Base-by-base conservation (phyloP, 2,329 filamentous ascomycete genomes). In the Phaeosphaeriaceae sp. region DNA sequence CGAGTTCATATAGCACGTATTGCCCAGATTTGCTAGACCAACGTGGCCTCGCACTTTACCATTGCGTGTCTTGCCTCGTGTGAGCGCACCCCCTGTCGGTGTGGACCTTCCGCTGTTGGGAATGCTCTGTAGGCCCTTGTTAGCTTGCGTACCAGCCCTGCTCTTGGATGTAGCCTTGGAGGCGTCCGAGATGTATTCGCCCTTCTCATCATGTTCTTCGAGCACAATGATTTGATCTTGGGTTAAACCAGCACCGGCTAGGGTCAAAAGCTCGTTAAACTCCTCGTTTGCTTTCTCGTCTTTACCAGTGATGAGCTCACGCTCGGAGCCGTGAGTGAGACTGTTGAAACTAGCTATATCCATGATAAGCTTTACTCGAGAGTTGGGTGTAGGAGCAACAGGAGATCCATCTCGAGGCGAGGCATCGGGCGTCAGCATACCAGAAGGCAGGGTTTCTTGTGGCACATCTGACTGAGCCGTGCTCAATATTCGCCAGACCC, bases 1-100 rank as follows among this genome's bases (percentile, higher is more conserved):
- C 17, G 93, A 96, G 74, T 97, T 97, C 92, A 97, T 97, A 76
- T 99, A 99, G 75, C 94, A 99, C 0, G 94, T 97, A 67, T 99
- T 99, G 40, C 94, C 94, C 12, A 99, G 78, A 67, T 99, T 99
- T 56, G 84, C 86, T 43, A 99, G 78, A 28, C 94, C 94, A 34
- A 92, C 89, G 33, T 87, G 88, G 26, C 94, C 94, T 28, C 86
- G 75, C 11, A 85, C 84, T 54, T 86, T 85, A 8, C 89, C 89
- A 32, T 86, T 83, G 52, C 87, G 84, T 6, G 83, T 77, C 48
- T 90, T 83, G 34, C 90, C 90, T 58, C 92, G 83, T 0, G 90
- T 92, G 54, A 89, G 77, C 4, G 80, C 77, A 3, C 81, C 83
- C 16, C 81, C 63, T 5, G 85, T 87, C 47, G 90, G 92, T 55